phyloP scores from a whole-genome alignment of 1,139 yeast species.

The Yarrowia galli region DNA sequence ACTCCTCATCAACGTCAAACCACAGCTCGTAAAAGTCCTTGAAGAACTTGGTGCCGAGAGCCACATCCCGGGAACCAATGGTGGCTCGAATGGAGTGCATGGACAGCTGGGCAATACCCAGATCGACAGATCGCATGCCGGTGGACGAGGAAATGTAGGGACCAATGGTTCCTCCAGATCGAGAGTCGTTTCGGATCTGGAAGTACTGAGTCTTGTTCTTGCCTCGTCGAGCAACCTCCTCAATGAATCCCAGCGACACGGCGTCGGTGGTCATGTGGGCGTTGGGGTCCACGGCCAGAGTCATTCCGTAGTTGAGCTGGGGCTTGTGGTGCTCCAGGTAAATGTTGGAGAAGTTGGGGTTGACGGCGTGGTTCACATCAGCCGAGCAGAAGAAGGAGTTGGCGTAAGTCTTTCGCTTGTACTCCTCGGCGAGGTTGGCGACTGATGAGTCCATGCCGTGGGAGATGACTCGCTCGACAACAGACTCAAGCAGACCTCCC shows the following conservation, averaged over 20 bases:
- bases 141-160: conserved; percentile 68
- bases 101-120: conserved; percentile 78
- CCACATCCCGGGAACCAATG: conserved; percentile 73
- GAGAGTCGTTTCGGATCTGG: conserved; percentile 66
- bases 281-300: conserved; percentile 70
- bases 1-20: conserved; percentile 58
- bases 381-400: conserved; percentile 87
- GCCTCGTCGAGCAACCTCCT: conserved; percentile 62
- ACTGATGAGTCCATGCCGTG: conserved; percentile 49
- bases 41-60: conserved; percentile 71
- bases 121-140: conserved; percentile 78
- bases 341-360: conserved; percentile 76
- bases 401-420: conserved; percentile 48
- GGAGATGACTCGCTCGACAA: conserved; percentile 69
- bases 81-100: conserved; percentile 86
- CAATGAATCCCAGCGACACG: conserved; percentile 65
- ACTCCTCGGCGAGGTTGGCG: conserved; percentile 61
- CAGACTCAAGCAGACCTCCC: conserved; percentile 82
- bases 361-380: conserved; percentile 94
- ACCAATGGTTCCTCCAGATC: conserved; percentile 85
- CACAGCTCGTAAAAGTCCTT: conserved; percentile 66
- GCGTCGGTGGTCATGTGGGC: conserved; percentile 76
- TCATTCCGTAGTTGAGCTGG: conserved; percentile 72
- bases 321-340: conserved; percentile 74
- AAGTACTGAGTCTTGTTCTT: conserved; percentile 63